These are phyloP conservation scores for Rhodotorula toruloides DNA, from an alignment of 768 basidiomycete genomes.

Conservation along the genomic window DNA sequence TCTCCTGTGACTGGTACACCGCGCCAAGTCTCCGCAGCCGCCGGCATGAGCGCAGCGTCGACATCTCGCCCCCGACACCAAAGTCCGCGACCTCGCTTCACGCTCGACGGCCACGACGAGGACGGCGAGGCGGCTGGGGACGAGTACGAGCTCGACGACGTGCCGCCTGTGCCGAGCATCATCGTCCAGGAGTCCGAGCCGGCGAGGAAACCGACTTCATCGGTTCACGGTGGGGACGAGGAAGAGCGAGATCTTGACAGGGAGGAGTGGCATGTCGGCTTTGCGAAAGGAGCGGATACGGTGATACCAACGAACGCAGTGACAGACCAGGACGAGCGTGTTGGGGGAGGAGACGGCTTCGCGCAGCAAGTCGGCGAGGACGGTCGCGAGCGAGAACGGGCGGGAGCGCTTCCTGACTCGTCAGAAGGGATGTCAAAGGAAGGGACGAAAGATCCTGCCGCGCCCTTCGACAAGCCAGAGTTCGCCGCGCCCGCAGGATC, in stretches of 20 bases:
- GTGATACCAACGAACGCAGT: background rate
- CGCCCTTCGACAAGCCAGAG: background rate
- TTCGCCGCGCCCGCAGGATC: background rate
- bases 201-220: background rate
- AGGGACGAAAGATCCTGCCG: too few species aligned
- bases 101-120: slow-evolving; percentile 6
- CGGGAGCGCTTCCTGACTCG: too few species aligned
- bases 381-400: background rate
- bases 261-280: slow-evolving; percentile 29
- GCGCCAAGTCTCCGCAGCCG: too few species aligned
- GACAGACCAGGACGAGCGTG: background rate
- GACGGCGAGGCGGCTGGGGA: slow-evolving; percentile 3
- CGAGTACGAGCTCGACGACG: background rate
- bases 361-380: background rate
- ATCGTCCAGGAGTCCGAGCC: slow-evolving; percentile 10
- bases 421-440: too few species aligned
- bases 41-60: too few species aligned
- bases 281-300: background rate
- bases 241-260: background rate
- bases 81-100: slow-evolving; percentile 16
- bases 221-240: background rate
- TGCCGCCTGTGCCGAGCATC: slow-evolving; percentile 1
- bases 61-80: too few species aligned
- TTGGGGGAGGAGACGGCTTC: background rate
- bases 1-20: too few species aligned